Conservation (phyloP, 306 rosid species). For the Purshia tridentata region DNA sequence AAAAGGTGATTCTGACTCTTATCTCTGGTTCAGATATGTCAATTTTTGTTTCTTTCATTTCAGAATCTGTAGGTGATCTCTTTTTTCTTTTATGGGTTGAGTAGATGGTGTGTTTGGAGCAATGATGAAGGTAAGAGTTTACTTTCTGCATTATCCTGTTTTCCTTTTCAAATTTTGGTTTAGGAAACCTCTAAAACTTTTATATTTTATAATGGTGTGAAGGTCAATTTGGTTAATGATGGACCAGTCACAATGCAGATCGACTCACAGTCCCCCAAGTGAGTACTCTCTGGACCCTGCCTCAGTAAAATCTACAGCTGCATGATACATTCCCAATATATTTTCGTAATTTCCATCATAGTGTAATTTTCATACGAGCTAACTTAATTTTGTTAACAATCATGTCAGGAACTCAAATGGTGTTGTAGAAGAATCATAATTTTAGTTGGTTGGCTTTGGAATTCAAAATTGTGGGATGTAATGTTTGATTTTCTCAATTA, state of each 20-base stretch:
- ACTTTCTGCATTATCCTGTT: slow-evolving; percentile 7
- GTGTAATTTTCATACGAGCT: neutral
- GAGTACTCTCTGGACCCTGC: slow-evolving; percentile 27
- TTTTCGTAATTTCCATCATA: neutral
- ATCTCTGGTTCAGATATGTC: neutral
- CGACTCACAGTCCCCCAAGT: slow-evolving; percentile 75
- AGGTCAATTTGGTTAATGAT: slow-evolving; percentile 88
- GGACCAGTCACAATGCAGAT: slow-evolving; percentile 98
- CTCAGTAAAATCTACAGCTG: no score
- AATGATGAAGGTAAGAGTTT: slow-evolving; percentile 71
- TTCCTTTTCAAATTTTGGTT: neutral
- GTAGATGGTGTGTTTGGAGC: slow-evolving; percentile 97
- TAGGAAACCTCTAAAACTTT: slow-evolving; percentile 13
- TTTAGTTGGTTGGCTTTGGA: neutral
- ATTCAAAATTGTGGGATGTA: neutral
- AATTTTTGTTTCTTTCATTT: neutral
- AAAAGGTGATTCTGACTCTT: slow-evolving; percentile 45
- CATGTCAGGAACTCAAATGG: slow-evolving; percentile 24
- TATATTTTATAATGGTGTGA: slow-evolving; percentile 18
- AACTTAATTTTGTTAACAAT: neutral
- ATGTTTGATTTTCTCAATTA: neutral
- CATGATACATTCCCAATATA: no score
- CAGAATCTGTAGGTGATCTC: neutral
- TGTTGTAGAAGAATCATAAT: slow-evolving; percentile 18
- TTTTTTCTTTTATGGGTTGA: neutral